Percentiles rank a stretch among this genome's conserved stretches.
Evolutionary conservation across 441 rosid species (phyloP).

Genomic region (Theobroma grandiflorum): DNA sequence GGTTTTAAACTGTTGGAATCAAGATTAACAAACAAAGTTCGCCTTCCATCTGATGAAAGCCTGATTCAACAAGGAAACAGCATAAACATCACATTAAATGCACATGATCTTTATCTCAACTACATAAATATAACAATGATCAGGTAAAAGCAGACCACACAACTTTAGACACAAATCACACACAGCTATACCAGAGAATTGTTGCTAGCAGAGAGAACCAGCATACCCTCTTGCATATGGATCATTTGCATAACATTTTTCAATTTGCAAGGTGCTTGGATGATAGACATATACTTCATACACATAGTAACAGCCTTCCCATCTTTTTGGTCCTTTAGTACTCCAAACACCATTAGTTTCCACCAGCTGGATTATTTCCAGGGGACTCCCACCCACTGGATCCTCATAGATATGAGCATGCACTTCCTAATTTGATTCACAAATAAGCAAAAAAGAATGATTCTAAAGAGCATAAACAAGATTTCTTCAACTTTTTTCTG

Average conservation of each 20-base stretch:
- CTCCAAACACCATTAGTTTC: constrained; percentile 91
- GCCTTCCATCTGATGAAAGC: constrained; percentile 87
- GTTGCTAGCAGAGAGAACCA: constrained; percentile 42
- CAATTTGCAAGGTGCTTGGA: constrained; percentile 76
- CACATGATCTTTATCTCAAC: constrained; percentile 12
- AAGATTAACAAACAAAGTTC: constrained; percentile 80
- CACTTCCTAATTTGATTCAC: constrained; percentile 63
- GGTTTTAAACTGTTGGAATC: constrained; percentile 71
- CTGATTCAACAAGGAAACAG: constrained; percentile 55
- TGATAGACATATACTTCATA: constrained; percentile 89
- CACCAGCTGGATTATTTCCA: constrained; percentile 57
- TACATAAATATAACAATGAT: constrained; percentile 18
- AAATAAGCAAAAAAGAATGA: constrained; percentile 30
- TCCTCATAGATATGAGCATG: constrained; percentile 61
- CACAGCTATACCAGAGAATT: constrained; percentile 33
- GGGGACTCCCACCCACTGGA: constrained; percentile 53
- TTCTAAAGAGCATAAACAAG: constrained; percentile 20
- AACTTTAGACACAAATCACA: constrained; percentile 22
- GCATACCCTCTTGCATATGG: constrained; percentile 96
- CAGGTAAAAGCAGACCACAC: constrained; percentile 2
- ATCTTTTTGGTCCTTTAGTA: constrained; percentile 60
- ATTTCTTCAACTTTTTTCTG: neutral
- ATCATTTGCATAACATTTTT: constrained; percentile 91
- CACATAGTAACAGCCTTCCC: constrained; percentile 92
- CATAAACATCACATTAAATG: constrained; percentile 28